Base-by-base conservation (phyloP, 495 filamentous ascomycete species). In the Neurospora sp. region DNA sequence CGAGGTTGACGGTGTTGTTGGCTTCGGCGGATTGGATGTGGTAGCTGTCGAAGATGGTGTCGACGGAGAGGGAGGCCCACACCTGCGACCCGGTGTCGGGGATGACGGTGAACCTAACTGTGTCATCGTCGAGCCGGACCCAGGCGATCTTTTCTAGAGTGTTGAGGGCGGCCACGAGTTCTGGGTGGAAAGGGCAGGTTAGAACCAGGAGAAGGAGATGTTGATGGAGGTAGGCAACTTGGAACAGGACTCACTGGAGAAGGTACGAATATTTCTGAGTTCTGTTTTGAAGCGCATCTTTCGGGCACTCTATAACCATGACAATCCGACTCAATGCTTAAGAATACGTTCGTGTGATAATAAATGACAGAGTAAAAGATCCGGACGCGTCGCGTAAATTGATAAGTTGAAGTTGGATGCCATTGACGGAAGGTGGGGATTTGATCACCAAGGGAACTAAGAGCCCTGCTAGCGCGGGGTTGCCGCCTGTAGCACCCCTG, bases 51-150 rank as follows among this genome's bases (percentile, higher is more conserved):
- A 98, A 98, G 75, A 99, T 92, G 73, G 90, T 88, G 76, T 96
- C 92, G 88, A 86, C 84, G 4, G 84, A 83, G 37, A 88, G 80
- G n/a, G 86, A 86, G 71, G 94, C 92, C 96, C 96, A 99, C 40
- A 98, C 96, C 86, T 98, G 94, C 12, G 94, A 94, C 31, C 96
- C 94, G 76, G 91, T 90, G 75, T 97, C 94, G 7, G 94, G 93
- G 74, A 97, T 94, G 78, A 97, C 91, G 71, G 96, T 98, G 84
- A 99, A 97, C 75, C 93, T 94, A 72, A 97, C 88, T 27, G 90
- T 89, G 69, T 94, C 89, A 79, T 93, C 86, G 81, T 94, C 92
- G 37, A 99, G 90, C 61, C 93, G 92, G 68, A 98, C 86, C 96
- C 96, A 98, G 48, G 94, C 96, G 75, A 96, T 88, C 80, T 96